Base-by-base conservation (phyloP, 805 yeast species). In the Wickerhamiella musiphila region DNA sequence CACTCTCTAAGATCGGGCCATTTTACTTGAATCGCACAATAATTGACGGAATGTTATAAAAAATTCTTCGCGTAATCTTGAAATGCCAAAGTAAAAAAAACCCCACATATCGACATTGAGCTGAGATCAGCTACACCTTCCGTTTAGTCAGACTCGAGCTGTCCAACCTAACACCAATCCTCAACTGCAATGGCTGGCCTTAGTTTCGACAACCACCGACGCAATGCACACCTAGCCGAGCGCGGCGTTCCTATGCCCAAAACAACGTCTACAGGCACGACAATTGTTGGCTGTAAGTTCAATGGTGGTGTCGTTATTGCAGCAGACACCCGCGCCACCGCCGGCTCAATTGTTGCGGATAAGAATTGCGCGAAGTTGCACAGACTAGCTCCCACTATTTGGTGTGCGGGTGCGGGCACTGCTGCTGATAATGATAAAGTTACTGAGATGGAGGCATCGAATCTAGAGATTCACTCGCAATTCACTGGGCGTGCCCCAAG, bases 321-420 rank as follows among this genome's bases (percentile, higher is more conserved):
- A 9, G 98, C 98, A 7, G 98, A 90, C 63, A 90, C 98, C 14
- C 75, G 98, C 59, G 95, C 98, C 35, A 90, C 98, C 3, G 76
- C 90, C 23, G 98, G 98, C 10, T 76, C 75, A 36, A 82, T 90
- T 45, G 96, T 90, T 22, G 98, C 98, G 6, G 96, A 90, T 60
- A 90, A 90, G 63, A 90, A 90, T 61, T 84, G 95, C 65, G 94
- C 83, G 51, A 86, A 86, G 58, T 65, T 90, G 42, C 95, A 86
- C 58, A 62, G 92, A 45, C 65, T 84, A 42, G 68, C 94, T 5
- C 94, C 95, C 7, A 69, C 67, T 49, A 83, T 84, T 52, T 86
- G 95, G 95, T 86, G 98, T 72, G 98, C 98, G 32, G 98, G 98
- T 49, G 98, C 98, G 3, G 98, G 98, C 56, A 90, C 98, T n/a